A percentile compares a stretch with the other conserved stretches of the same genome.
Conservation (phyloP, 2,329 filamentous ascomycete genomes). For the Apiospora aurea region DNA sequence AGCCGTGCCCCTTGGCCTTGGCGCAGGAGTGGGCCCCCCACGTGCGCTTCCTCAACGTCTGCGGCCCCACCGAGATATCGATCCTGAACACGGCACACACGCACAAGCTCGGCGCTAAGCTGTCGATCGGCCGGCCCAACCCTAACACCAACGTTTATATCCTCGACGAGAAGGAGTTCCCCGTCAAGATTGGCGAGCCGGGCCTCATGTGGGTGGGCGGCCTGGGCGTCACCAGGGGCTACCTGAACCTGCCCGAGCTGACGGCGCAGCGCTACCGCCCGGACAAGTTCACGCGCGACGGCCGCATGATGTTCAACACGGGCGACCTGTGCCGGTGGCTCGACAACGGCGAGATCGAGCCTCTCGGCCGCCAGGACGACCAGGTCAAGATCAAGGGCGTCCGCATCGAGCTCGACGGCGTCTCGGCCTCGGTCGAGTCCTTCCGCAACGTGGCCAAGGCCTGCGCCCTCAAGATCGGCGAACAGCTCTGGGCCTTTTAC, state of each 20-base stretch:
- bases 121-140: slow-evolving; percentile 21
- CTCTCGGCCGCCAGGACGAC: slow-evolving; percentile 52
- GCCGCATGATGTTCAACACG: slow-evolving; percentile 41
- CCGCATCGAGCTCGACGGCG: slow-evolving; percentile 50
- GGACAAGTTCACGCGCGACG: slow-evolving; percentile 32
- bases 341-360: slow-evolving; percentile 38
- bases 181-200: slow-evolving; percentile 2
- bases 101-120: slow-evolving; percentile 17
- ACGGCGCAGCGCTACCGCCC: slow-evolving; percentile 19
- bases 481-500: slow-evolving; percentile 22
- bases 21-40: slow-evolving; percentile 18
- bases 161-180: background rate
- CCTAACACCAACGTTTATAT: slow-evolving; percentile 22
- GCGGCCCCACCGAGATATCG: slow-evolving; percentile 22
- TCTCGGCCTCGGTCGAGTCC: slow-evolving; percentile 21
- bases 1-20: slow-evolving; percentile 11
- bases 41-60: slow-evolving; percentile 21
- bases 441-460: slow-evolving; percentile 14
- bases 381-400: slow-evolving; percentile 58
- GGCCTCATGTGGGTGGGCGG: slow-evolving; percentile 22
- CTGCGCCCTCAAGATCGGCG: slow-evolving; percentile 20
- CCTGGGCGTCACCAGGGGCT: background rate
- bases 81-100: slow-evolving; percentile 23
- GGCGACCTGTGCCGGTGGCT: slow-evolving; percentile 43
- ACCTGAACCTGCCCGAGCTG: slow-evolving; percentile 20